Evolutionary conservation across 495 filamentous ascomycete species (phyloP), one percentile per base, ranked within the genome.

Genomic region (Penicillium verhagenii): DNA sequence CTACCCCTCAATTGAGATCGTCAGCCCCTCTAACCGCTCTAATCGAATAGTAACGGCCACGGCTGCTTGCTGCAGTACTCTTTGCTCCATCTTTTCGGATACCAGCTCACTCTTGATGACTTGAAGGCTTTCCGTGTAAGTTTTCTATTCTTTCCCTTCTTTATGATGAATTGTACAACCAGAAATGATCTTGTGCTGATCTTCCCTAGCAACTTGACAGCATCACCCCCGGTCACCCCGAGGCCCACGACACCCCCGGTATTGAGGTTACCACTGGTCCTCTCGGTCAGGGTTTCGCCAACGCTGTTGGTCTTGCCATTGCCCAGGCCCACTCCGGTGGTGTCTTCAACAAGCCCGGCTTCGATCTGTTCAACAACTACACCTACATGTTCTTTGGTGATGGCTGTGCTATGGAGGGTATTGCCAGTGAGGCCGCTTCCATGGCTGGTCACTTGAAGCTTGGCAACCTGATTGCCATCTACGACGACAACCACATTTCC

Each of bases 61-160:
- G 94, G 87, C 58, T 98, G 94, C 82, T 96, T 97, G 92, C 90
- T 98, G 52, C 94, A 96, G 73, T 99, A 99, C 86, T 88, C 94
- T 65, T 82, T 99, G 61, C 88, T 99, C 59, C 94, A 99, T 81
- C 81, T 99, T 24, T 95, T 91, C 77, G 94, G 95, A 72, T 99
- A 96, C 72, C 83, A 73, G 48, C 33, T 97, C 43, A 80, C 84
- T 58, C 73, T 99, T 50, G 91, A 97, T 59, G 93, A 97, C 79
- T 67, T 99, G 61, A 97, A 97, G 85, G 72, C 74, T 61, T 99
- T 97, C 88, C 87, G 94, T 67, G 91, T 96, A 86, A 69, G 90
- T 83, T 26, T 47, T 35, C 6, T 4, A 10, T n/a, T n/a, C n/a
- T n/a, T n/a, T n/a, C n/a, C n/a, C n/a, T n/a, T n/a, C n/a, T n/a